Evolutionary conservation across 306 rosid genomes (phyloP).

Genomic region (Sphenostylis stenocarpa): DNA sequence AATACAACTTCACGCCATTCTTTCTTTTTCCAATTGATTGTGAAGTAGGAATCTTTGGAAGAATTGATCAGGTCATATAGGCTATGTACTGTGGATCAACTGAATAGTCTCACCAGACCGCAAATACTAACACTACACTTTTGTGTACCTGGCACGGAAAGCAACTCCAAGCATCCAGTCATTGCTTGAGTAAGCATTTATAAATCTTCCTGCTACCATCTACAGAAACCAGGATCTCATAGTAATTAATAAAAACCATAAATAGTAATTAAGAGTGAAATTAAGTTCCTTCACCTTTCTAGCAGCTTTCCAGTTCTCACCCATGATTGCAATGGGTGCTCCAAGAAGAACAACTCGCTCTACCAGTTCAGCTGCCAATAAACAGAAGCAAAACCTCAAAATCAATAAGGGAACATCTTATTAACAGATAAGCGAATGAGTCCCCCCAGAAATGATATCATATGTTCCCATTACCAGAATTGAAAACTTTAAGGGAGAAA

Average conservation of each 20-base stretch:
- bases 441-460: not conserved
- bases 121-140: constrained; percentile 19
- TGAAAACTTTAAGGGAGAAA: not conserved
- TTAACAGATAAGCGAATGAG: not conserved
- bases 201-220: constrained; percentile 80
- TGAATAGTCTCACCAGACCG: not conserved
- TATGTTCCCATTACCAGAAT: not conserved
- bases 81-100: constrained; percentile 4
- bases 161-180: constrained; percentile 77
- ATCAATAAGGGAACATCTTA: constrained; percentile 10
- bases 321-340: constrained; percentile 69
- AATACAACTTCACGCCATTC: not conserved
- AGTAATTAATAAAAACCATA: not conserved
- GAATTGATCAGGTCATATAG: constrained; percentile 12
- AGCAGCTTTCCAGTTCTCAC: constrained; percentile 66
- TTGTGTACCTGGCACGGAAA: constrained; percentile 61
- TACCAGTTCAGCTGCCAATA: constrained; percentile 61
- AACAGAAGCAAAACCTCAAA: constrained; percentile 11
- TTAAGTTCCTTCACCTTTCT: constrained; percentile 49
- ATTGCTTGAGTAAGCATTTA: constrained; percentile 61
- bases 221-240: constrained; percentile 31
- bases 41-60: not conserved
- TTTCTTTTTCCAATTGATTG: not conserved
- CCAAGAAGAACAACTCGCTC: constrained; percentile 79
- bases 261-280: not conserved